A percentile compares a stretch with the other conserved stretches of the same genome.
These are phyloP conservation scores for Penicillium steckii DNA, from an alignment of 495 filamentous ascomycete genomes.

Conservation along the genomic window DNA sequence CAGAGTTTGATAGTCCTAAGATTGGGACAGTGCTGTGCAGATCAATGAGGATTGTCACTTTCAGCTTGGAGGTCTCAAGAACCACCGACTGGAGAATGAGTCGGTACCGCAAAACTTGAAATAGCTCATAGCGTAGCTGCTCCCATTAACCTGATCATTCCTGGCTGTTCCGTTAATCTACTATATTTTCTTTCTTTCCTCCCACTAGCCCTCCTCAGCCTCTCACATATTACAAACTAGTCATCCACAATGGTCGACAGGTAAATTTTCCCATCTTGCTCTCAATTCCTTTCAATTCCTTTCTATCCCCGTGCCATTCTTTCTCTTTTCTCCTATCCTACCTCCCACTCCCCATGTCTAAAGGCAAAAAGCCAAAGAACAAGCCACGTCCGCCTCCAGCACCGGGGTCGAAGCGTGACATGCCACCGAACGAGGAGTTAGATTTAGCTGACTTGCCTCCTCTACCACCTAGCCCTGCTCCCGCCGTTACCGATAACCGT, in stretches of 20 bases:
- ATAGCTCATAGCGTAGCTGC: slow-evolving; percentile 3
- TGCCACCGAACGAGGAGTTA: neutral
- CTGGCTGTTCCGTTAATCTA: slow-evolving; percentile 1
- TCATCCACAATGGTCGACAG: slow-evolving; percentile 12
- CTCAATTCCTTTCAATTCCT: slow-evolving; percentile 4
- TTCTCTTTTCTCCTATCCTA: neutral
- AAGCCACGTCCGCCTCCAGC: slow-evolving; percentile 13
- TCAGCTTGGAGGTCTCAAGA: neutral
- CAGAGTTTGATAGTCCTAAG: slow-evolving; percentile 2
- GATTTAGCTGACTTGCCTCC: slow-evolving; percentile 12
- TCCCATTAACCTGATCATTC: slow-evolving; percentile 1
- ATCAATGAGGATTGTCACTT: slow-evolving; percentile 4
- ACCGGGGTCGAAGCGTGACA: slow-evolving; percentile 1
- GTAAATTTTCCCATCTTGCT: slow-evolving; percentile 5
- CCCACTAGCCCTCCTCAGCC: neutral
- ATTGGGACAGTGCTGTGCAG: slow-evolving; percentile 7
- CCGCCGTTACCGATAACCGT: slow-evolving; percentile 4
- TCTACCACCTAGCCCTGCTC: slow-evolving; percentile 3
- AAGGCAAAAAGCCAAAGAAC: slow-evolving; percentile 12
- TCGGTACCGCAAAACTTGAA: slow-evolving; percentile 5
- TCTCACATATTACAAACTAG: neutral
- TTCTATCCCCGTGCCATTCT: neutral
- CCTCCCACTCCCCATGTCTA: slow-evolving; percentile 6
- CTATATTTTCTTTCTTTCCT: neutral
- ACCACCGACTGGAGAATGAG: neutral